Evolutionary conservation across 345 rosid species (phyloP).

Genomic region (Fremontodendron californicum): DNA sequence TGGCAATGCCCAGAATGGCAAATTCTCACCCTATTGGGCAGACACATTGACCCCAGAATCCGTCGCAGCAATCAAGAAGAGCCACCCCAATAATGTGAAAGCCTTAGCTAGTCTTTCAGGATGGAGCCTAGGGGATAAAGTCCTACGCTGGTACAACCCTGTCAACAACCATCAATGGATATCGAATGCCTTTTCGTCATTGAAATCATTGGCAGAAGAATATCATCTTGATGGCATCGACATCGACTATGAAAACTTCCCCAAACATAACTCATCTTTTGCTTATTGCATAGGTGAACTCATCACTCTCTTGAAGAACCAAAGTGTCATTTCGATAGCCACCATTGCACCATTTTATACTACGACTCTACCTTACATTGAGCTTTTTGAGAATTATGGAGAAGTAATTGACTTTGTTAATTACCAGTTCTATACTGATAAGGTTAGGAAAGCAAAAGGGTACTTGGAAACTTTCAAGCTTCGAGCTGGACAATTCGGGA

Average conservation of each 20-base stretch:
- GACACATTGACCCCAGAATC: constrained; percentile 32
- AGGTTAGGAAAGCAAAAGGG: constrained; percentile 27
- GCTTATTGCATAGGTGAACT: constrained; percentile 50
- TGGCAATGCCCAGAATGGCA: constrained; percentile 39
- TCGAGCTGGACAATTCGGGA: constrained; percentile 31
- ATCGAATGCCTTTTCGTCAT: constrained; percentile 42
- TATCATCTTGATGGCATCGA: constrained; percentile 59
- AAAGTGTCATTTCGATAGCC: constrained; percentile 30
- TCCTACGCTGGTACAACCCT: constrained; percentile 46
- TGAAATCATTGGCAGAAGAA: constrained; percentile 23
- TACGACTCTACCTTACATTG: constrained; percentile 29
- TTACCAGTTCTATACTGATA: constrained; percentile 53
- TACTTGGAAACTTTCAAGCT: constrained; percentile 32
- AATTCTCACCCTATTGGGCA: constrained; percentile 43
- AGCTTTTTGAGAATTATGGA: constrained; percentile 29
- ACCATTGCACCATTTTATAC: constrained; percentile 43
- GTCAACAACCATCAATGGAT: constrained; percentile 33
- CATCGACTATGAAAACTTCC: constrained; percentile 53
- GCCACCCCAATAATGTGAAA: constrained; percentile 40
- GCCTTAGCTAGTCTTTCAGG: constrained; percentile 50
- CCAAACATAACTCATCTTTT: constrained; percentile 15
- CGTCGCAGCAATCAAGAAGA: constrained; percentile 27
- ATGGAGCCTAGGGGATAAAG: constrained; percentile 42
- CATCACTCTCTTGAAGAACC: constrained; percentile 38
- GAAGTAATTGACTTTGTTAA: constrained; percentile 46